Base-by-base conservation (phyloP, 441 rosid species). In the Eutrema salsugineum region DNA sequence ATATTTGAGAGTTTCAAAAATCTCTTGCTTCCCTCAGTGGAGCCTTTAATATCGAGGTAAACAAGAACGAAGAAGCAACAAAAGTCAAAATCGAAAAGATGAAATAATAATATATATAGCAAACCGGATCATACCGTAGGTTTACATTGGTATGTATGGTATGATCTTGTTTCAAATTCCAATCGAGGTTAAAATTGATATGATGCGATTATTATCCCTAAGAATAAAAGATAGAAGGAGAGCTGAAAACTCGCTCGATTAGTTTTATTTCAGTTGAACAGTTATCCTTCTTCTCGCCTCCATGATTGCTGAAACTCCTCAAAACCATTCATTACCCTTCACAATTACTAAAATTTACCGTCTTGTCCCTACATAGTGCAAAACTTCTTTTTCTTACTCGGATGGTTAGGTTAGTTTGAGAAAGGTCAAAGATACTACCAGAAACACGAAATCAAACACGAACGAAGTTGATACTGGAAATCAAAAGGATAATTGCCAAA, bases 291-390 rank as follows among this genome's bases (percentile, higher is more conserved):
- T 56, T 33, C 61, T 62, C 70, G 44, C 16, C 62, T 78, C 79
- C 66, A 83, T n/a, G n/a, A n/a, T n/a, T n/a, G n/a, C n/a, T 81
- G 87, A 79, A 75, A 73, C 82, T 81, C 75, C 84, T 78, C 77
- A 81, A 59, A 74, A 22, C 67, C 8, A 64, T 78, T 70, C 83
- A 82, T 48, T 43, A 62, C 71, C 79, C n/a, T 72, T 78, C 59
- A 46, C 68, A n/a, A 14, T 69, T 49, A 62, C 73, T 57, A 82
- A 33, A 4, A 33, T 48, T 79, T n/a, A 79, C 66, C 78, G 40
- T 58, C 14, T 68, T 59, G 5, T 79, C 61, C 62, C 74, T 43
- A 19, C 6, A 39, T 73, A 44, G 6, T 27, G 63, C 28, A 24
- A 51, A 3, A 28, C 58, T 59, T 35, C 81, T 40, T 33, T 48